Percentiles rank a stretch among this genome's conserved stretches.
phyloP scores from a whole-genome alignment of 73 alveolate genomes.

The Blepharisma stoltei region DNA sequence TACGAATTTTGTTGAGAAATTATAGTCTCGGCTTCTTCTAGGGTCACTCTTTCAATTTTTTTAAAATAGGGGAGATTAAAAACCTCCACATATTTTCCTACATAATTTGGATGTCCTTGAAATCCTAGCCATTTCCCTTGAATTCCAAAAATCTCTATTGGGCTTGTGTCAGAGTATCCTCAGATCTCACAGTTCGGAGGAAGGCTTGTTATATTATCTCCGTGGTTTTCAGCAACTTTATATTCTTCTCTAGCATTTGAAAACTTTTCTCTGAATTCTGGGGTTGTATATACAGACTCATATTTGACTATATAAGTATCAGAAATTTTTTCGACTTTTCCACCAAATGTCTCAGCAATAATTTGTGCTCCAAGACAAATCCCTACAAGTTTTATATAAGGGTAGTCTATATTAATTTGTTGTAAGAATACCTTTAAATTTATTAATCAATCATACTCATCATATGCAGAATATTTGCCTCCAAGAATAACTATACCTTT shows the following conservation, averaged over 20 bases:
- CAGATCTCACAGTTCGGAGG: neutral
- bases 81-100: no score
- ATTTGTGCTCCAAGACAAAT: constrained; percentile 18
- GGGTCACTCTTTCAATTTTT: no score
- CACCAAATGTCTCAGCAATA: constrained; percentile 1
- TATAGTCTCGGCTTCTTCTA: no score
- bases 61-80: no score
- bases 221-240: neutral
- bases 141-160: neutral
- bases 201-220: neutral
- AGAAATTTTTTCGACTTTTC: neutral
- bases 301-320: neutral
- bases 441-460: neutral
- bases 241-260: neutral
- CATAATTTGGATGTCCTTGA: constrained; percentile 15
- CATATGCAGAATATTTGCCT: neutral
- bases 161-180: neutral
- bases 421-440: neutral
- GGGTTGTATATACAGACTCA: neutral
- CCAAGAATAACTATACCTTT: neutral
- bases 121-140: neutral
- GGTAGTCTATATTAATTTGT: neutral
- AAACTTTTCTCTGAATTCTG: neutral
- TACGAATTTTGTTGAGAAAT: no score
- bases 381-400: constrained; percentile 8